These are phyloP conservation scores for Blastosporella zonata DNA, from an alignment of 1,284 basidiomycete genomes.

Conservation along the genomic window DNA sequence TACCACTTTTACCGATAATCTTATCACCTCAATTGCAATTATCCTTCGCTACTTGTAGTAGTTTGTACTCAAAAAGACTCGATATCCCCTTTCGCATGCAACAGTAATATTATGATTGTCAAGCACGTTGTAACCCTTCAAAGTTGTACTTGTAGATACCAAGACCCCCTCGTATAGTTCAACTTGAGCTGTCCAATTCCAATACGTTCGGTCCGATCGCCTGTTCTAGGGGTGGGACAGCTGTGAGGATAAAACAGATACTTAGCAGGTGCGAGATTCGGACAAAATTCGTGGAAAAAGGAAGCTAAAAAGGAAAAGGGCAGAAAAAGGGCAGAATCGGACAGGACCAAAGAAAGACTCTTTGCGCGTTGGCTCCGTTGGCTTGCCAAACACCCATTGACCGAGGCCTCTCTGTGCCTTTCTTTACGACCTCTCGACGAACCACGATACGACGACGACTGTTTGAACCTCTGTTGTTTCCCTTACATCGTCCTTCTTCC, in stretches of 20 bases:
- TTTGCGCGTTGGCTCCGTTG: slow-evolving; percentile 30
- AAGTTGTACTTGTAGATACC: too few species aligned
- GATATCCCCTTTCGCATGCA: too few species aligned
- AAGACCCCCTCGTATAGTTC: too few species aligned
- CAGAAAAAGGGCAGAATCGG: slow-evolving; percentile 22
- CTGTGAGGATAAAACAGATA: not conserved
- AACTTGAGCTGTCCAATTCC: too few species aligned
- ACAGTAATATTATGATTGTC: too few species aligned
- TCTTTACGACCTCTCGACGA: slow-evolving; percentile 72
- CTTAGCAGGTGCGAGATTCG: slow-evolving; percentile 7
- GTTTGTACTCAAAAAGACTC: slow-evolving; percentile 1
- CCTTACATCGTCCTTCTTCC: slow-evolving; percentile 19
- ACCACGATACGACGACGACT: slow-evolving; percentile 52
- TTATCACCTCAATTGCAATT: slow-evolving; percentile 5
- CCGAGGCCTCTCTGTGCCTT: slow-evolving; percentile 32
- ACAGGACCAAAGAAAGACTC: slow-evolving; percentile 24
- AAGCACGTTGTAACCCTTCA: too few species aligned
- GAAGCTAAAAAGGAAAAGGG: slow-evolving; percentile 9
- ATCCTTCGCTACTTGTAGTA: slow-evolving; percentile 8
- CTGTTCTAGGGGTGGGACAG: not conserved
- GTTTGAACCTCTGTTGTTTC: slow-evolving; percentile 32
- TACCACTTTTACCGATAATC: slow-evolving; percentile 5
- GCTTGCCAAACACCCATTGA: slow-evolving; percentile 28
- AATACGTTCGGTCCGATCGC: too few species aligned
- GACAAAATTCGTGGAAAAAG: slow-evolving; percentile 15